A percentile compares a stretch with the other conserved stretches of the same genome.
Conservation (phyloP, 768 basidiomycete species). For the Auricularia cornea region DNA sequence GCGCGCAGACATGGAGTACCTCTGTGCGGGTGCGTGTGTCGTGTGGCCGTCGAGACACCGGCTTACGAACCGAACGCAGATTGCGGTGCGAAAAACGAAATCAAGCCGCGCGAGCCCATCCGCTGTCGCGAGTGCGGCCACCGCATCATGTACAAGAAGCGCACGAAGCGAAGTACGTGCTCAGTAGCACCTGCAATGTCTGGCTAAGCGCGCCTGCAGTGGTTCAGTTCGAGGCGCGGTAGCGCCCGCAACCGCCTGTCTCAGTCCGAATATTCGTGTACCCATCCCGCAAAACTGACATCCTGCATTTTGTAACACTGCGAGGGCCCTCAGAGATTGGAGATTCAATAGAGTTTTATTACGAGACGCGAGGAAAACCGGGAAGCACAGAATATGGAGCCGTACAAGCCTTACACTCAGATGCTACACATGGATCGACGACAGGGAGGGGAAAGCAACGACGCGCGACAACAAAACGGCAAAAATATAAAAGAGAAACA, state of each 20-base stretch:
- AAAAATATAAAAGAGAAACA: not conserved
- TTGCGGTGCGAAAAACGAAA: slow-evolving; percentile 88
- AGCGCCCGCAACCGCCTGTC: slow-evolving; percentile 4
- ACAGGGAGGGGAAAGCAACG: not conserved
- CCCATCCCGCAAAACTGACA: no score
- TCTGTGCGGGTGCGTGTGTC: slow-evolving; percentile 64
- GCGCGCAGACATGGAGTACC: slow-evolving; percentile 63
- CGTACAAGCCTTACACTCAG: slow-evolving; percentile 3
- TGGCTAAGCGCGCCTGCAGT: slow-evolving; percentile 31
- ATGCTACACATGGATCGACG: not conserved
- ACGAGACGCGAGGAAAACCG: not conserved
- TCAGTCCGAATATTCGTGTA: no score
- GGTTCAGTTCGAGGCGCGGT: slow-evolving; percentile 83
- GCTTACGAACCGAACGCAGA: slow-evolving; percentile 46
- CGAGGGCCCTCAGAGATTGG: not conserved
- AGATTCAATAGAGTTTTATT: slow-evolving; percentile 1
- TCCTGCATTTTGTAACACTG: no score
- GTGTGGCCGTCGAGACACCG: not conserved
- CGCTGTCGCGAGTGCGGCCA: slow-evolving; percentile 96
- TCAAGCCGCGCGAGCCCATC: slow-evolving; percentile 85
- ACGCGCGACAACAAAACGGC: not conserved
- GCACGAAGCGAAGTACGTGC: slow-evolving; percentile 82
- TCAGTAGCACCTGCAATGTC: not conserved
- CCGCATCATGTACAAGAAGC: slow-evolving; percentile 97
- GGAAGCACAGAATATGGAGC: not conserved